These are phyloP conservation scores for Eragrostis tef DNA, from an alignment of 202 grass and related monocot species.

Conservation along the genomic window DNA sequence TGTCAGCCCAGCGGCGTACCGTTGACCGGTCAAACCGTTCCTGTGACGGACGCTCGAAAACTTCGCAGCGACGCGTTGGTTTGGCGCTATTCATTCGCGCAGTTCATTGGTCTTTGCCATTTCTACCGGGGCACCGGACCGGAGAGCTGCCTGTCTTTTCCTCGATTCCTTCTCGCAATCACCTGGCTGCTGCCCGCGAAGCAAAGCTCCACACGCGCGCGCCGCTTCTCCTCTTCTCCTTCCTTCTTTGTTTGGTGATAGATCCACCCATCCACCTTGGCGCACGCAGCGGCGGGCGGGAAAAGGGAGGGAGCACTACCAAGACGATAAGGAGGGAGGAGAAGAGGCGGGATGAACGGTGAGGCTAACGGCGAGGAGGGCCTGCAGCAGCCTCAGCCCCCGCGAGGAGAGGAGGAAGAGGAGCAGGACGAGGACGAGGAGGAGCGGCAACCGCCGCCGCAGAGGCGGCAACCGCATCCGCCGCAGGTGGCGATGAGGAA, in stretches of 20 bases:
- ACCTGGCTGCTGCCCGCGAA: too few species aligned
- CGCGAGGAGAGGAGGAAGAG: slow-evolving; percentile 12
- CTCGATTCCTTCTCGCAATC: not conserved
- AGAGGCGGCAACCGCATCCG: not conserved
- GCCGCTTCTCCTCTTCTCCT: not conserved
- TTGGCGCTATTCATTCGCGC: not conserved
- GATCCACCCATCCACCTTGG: not conserved
- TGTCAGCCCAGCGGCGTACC: too few species aligned
- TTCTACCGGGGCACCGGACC: not conserved
- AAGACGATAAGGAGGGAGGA: not conserved
- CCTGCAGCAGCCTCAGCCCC: slow-evolving; percentile 2
- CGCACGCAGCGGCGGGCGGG: not conserved
- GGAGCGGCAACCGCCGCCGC: not conserved
- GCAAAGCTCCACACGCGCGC: not conserved
- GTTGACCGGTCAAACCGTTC: not conserved
- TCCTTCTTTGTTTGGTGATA: not conserved
- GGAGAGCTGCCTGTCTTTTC: not conserved
- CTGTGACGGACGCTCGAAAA: too few species aligned
- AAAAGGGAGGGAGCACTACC: too few species aligned
- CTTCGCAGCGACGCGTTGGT: not conserved
- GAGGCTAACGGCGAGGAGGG: slow-evolving; percentile 46
- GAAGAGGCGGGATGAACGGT: slow-evolving; percentile 42
- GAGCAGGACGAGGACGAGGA: slow-evolving; percentile 8
- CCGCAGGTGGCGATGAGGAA: slow-evolving; percentile 26
- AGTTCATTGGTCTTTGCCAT: not conserved